Evolutionary conservation across 345 rosid genomes (phyloP).

Genomic region (Microcos paniculata): DNA sequence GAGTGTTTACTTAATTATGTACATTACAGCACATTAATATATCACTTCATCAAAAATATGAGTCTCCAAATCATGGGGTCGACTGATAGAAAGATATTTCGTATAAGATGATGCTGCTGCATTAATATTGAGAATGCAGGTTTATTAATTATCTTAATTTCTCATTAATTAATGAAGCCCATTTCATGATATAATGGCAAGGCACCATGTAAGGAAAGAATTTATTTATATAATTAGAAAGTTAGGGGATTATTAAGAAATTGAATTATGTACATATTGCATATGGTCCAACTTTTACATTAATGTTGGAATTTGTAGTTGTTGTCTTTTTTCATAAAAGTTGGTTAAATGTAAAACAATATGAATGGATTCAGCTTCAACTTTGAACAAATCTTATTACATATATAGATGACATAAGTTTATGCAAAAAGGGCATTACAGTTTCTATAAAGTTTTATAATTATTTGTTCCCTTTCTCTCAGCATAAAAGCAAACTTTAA

Average conservation of each 20-base stretch:
- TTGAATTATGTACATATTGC: too few relatives aligned
- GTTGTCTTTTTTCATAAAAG: not conserved
- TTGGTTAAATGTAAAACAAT: not conserved
- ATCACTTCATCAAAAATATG: not conserved
- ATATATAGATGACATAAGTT: not conserved
- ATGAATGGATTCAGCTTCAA: not conserved
- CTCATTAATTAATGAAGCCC: not conserved
- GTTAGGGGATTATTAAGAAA: not conserved
- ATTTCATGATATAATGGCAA: not conserved
- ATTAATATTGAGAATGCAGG: not conserved
- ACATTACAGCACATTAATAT: not conserved
- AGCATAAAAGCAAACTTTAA: not conserved
- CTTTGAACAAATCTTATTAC: not conserved
- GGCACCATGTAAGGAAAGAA: not conserved
- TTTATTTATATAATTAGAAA: too few relatives aligned
- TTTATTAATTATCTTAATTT: not conserved
- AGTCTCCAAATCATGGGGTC: not conserved
- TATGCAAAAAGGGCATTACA: not conserved
- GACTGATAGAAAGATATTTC: not conserved
- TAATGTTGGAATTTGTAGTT: conserved; percentile 6
- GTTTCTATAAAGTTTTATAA: too few relatives aligned
- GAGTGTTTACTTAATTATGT: not conserved
- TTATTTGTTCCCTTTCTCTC: not conserved
- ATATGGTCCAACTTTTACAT: not conserved
- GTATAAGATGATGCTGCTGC: not conserved